phyloP scores from a whole-genome alignment of 2,329 filamentous ascomycete species.

The Fusarium hainanense region DNA sequence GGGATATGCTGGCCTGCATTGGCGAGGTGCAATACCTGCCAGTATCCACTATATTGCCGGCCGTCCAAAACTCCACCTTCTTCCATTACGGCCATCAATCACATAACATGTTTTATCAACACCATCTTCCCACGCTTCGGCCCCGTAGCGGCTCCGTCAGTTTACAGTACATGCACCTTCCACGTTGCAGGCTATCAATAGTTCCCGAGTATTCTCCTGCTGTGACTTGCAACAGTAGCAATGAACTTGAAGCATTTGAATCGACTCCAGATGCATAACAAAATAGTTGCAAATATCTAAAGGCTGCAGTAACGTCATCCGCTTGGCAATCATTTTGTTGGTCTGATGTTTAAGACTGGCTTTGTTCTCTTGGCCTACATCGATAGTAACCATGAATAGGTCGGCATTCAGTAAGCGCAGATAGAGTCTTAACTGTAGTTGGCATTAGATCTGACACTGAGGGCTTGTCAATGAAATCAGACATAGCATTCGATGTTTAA shows the following conservation, averaged over 20 bases:
- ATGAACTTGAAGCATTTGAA: not conserved
- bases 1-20: conserved; percentile 20
- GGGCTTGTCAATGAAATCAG: not conserved
- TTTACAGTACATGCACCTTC: not conserved
- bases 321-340: not conserved
- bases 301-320: not conserved
- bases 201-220: not conserved
- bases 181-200: not conserved
- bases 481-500: not conserved
- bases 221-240: not conserved
- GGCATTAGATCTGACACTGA: not conserved
- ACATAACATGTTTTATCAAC: conserved; percentile 39
- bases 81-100: conserved; percentile 40
- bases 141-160: conserved; percentile 31
- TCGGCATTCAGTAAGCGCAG: conserved; percentile 5
- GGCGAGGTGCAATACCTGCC: conserved; percentile 12
- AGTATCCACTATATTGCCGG: conserved; percentile 13
- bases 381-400: conserved; percentile 15
- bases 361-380: conserved; percentile 25
- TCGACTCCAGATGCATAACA: not conserved
- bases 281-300: not conserved
- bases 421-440: not conserved
- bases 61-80: conserved; percentile 12
- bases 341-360: conserved; percentile 11
- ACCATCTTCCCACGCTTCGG: conserved; percentile 21